A percentile compares a stretch with the other conserved stretches of the same genome.
Evolutionary conservation across 2,329 filamentous ascomycete species (phyloP).

Genomic region (Colletotrichum tabaci): DNA sequence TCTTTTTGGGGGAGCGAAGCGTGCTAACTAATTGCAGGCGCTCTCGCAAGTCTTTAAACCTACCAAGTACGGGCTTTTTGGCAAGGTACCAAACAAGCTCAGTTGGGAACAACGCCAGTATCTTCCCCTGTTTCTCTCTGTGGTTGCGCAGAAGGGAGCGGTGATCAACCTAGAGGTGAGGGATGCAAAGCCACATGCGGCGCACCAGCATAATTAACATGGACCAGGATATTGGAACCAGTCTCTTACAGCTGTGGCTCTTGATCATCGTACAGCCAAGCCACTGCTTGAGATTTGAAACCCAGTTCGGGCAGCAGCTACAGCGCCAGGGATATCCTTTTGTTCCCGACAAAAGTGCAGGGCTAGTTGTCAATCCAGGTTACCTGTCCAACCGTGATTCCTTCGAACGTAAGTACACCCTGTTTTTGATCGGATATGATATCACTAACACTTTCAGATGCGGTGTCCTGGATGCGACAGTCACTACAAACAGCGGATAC

Average conservation of each 20-base stretch:
- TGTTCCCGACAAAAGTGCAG: conserved; percentile 57
- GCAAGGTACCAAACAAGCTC: conserved; percentile 57
- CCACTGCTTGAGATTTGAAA: conserved; percentile 63
- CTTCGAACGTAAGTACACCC: conserved; percentile 59
- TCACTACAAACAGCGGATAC: conserved; percentile 58
- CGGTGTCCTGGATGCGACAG: conserved; percentile 66
- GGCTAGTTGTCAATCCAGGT: conserved; percentile 56
- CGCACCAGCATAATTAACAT: conserved; percentile 22
- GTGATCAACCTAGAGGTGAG: conserved; percentile 61
- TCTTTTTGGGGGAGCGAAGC: conserved; percentile 23
- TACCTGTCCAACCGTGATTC: conserved; percentile 65
- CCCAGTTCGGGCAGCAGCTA: conserved; percentile 63
- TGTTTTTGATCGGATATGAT: background rate
- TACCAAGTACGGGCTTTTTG: conserved; percentile 67
- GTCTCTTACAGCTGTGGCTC: conserved; percentile 67
- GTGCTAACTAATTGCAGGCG: conserved; percentile 51
- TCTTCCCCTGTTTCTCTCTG: conserved; percentile 66
- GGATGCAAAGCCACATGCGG: conserved; percentile 15
- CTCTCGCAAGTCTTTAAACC: conserved; percentile 62
- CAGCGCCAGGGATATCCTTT: conserved; percentile 59
- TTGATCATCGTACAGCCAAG: conserved; percentile 66
- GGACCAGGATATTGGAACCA: conserved; percentile 57
- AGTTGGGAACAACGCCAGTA: conserved; percentile 60
- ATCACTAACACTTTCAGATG: conserved; percentile 46
- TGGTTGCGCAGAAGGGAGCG: conserved; percentile 60